Base-by-base conservation (phyloP, 1,284 basidiomycete species). In the Malassezia globosa region DNA sequence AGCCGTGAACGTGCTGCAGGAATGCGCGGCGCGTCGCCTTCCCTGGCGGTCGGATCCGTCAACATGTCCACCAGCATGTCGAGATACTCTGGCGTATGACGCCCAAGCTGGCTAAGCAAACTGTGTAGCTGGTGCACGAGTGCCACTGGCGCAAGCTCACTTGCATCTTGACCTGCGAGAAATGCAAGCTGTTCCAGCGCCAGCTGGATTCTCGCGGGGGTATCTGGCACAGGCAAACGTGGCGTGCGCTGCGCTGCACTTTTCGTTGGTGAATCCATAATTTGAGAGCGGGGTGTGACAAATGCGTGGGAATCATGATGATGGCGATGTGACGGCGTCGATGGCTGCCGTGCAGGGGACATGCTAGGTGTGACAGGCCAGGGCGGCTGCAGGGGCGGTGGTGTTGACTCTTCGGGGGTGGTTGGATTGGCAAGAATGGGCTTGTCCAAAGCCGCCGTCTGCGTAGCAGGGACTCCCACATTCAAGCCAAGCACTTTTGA, bases 1-100 rank as follows among this genome's bases (percentile, higher is more conserved):
- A 96, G 88, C 1, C 89, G 88, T 56, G 76, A 76, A 14, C 52
- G 55, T 13, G 55, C 37, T 1, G 51, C 43, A 3, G 23, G 42
- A 21, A 44, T 10, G 25, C 54, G 50, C 31, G 56, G 58, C 16
- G 48, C 48, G 31, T 42, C 46, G 42, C 35, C 26, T 11, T 21
- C 41, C 22, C 41, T 27, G 7, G 41, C 22, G 2, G 34, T 36
- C 8, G n/a, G 23, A 26, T 33, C 29, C 27, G 7, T 16, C n/a
- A 54, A 46, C 41, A 45, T 38, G 13, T 34, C 39, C 7, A 54
- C 44, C 24, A 40, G 36, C 43, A 25, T 21, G 16, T 45, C 52
- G 10, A 46, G 23, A 37, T 33, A 42, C 29, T 38, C 44, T n/a
- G 51, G 46, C 3, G 11, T 19, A 33, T 46, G 43, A 13, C 48